A percentile compares a stretch with the other conserved stretches of the same genome.
Conservation (phyloP, 2,329 filamentous ascomycete species). For the Xylaria sp. region DNA sequence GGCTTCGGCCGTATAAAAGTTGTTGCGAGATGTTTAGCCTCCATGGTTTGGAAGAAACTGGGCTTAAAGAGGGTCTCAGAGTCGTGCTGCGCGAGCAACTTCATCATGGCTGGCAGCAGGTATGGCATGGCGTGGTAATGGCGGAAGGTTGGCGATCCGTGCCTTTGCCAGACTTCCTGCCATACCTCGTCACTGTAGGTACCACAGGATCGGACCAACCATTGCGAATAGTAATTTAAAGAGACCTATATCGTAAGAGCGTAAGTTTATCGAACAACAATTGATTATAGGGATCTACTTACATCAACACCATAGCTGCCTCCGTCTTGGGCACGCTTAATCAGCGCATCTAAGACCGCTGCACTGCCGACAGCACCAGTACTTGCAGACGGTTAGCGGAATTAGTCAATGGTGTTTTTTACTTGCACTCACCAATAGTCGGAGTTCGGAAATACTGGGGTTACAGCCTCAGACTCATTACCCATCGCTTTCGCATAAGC, state of each 20-base stretch:
- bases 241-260: conserved; percentile 38
- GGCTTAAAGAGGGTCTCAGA: conserved; percentile 55
- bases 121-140: conserved; percentile 61
- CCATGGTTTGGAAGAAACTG: conserved; percentile 57
- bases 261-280: neutral
- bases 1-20: conserved; percentile 56
- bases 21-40: conserved; percentile 46
- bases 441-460: conserved; percentile 46
- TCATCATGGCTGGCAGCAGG: conserved; percentile 53
- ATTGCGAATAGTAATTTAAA: conserved; percentile 56
- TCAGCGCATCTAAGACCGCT: conserved; percentile 55
- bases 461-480: conserved; percentile 42
- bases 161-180: conserved; percentile 44
- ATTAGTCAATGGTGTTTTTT: neutral
- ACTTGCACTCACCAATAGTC: conserved; percentile 37
- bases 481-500: conserved; percentile 37
- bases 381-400: conserved; percentile 38
- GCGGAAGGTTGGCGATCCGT: conserved; percentile 60
- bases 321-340: conserved; percentile 52
- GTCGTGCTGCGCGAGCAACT: conserved; percentile 53
- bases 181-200: conserved; percentile 50
- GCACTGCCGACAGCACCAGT: conserved; percentile 56
- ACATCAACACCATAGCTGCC: conserved; percentile 56
- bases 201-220: conserved; percentile 53
- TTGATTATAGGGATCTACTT: conserved; percentile 41